A percentile compares a stretch with the other conserved stretches of the same genome.
Evolutionary conservation across 164 flowering plant genomes (phyloP).

Genomic region (Annona squamosa): DNA sequence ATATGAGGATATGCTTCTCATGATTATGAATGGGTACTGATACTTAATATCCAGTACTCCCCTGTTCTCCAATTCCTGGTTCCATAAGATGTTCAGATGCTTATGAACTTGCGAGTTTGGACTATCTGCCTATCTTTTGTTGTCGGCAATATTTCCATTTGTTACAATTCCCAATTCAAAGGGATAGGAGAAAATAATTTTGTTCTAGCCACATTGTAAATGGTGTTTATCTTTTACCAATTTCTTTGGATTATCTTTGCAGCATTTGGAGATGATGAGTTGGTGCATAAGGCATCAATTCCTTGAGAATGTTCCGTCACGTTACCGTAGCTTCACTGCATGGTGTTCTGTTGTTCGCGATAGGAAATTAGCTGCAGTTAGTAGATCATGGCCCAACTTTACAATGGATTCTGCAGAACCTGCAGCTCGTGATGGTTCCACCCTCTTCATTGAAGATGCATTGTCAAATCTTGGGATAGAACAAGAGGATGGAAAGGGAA

Average conservation of each 20-base stretch:
- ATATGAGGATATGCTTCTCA: too few relatives aligned
- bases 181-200: too few relatives aligned
- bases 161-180: too few relatives aligned
- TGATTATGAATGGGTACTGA: too few relatives aligned
- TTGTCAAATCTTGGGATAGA: conserved; percentile 66
- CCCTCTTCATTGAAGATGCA: conserved; percentile 94
- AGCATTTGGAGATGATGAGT: conserved; percentile 88
- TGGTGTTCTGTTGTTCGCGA: conserved; percentile 60
- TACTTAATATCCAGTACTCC: too few relatives aligned
- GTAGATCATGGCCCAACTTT: conserved; percentile 75
- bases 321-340: conserved; percentile 31
- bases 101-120: too few relatives aligned
- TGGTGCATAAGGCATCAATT: conserved; percentile 86
- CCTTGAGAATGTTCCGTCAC: conserved; percentile 56
- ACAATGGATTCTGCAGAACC: conserved; percentile 33
- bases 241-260: conserved; percentile 18
- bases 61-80: too few relatives aligned
- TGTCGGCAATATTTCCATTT: too few relatives aligned
- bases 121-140: too few relatives aligned
- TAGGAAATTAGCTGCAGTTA: conserved; percentile 67
- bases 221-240: not conserved
- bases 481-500: conserved; percentile 23
- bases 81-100: too few relatives aligned
- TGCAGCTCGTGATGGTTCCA: conserved; percentile 36
- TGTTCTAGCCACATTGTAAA: not conserved